Evolutionary conservation across 2,329 filamentous ascomycete genomes (phyloP), one percentile per base, ranked within the genome.

Genomic region (Fusarium miscanthi): DNA sequence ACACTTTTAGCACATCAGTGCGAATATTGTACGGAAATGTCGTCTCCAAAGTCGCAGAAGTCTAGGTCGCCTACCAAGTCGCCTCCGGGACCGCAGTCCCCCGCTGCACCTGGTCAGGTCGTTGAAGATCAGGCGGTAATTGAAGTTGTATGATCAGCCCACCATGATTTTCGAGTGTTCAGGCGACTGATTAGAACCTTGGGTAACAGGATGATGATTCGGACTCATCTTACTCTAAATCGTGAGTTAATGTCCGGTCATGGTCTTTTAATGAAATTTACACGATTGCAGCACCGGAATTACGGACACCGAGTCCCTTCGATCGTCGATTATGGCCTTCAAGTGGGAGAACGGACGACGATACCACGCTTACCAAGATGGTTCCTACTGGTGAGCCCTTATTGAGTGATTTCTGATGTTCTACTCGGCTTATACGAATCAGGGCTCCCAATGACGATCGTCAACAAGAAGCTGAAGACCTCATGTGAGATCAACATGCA

Each of bases 341-440:
- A 78, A 81, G 37, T 85, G 83, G 70, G 84, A 87, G 62, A 83
- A 87, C 54, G 85, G 85, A 6, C 81, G 86, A 1, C 79, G 85
- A 8, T 88, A 88, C 56, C 84, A 86, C 69, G 82, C 81, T 48
- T 85, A 83, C 71, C 81, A 83, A 38, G 82, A 85, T 33, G 86
- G 86, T 13, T 75, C 81, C 21, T 84, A 84, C 59, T 75, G 73
- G 74, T 75, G n/a, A 42, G 60, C 7, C 7, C 19, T 7, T 0
- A 19, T 4, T 7, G 0, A n/a, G 5, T 6, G 8, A 19, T 13
- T 2, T 14, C 2, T 52, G 14, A 1, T 3, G 3, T 13, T 4
- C 11, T 5, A 25, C 1, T 40, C 13, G 40, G 3, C 37, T 59
- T 2, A 65, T 16, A 11, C 8, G 1, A 10, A 0, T 3, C 3